Evolutionary conservation across 2,329 filamentous ascomycete genomes (phyloP).

Genomic region (Chaetomium sp.): DNA sequence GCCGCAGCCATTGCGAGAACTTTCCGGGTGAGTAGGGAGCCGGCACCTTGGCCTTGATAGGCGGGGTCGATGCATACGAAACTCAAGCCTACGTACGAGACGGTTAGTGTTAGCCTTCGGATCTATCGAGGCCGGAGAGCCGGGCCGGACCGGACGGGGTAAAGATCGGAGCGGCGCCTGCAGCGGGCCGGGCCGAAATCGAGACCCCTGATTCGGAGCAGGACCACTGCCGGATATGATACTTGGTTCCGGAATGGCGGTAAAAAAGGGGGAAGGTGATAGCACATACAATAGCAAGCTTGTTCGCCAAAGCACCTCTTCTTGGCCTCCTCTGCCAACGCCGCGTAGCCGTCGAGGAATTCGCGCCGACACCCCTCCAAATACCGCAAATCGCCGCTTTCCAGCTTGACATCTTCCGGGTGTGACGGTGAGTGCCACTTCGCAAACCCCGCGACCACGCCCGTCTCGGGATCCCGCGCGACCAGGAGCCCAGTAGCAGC

Average conservation of each 20-base stretch:
- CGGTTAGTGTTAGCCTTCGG: background rate
- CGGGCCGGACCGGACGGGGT: conserved; percentile 7
- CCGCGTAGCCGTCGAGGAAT: conserved; percentile 42
- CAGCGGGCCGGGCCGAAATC: conserved; percentile 7
- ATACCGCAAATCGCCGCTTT: conserved; percentile 29
- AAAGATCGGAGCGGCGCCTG: conserved; percentile 1
- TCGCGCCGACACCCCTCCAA: conserved; percentile 39
- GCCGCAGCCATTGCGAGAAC: conserved; percentile 41
- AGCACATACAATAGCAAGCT: conserved; percentile 44
- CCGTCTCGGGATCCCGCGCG: conserved; percentile 39
- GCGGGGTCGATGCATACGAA: conserved; percentile 46
- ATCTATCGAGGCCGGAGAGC: background rate
- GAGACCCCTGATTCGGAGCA: background rate
- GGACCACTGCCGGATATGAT: background rate
- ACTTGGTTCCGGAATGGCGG: background rate
- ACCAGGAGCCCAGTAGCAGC: conserved; percentile 40
- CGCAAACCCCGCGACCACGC: conserved; percentile 41
- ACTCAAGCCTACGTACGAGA: conserved; percentile 39
- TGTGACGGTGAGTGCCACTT: conserved; percentile 41
- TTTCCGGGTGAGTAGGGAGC: conserved; percentile 39
- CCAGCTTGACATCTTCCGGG: conserved; percentile 30
- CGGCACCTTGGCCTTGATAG: conserved; percentile 43
- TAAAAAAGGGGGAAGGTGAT: background rate
- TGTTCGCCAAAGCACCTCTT: conserved; percentile 37
- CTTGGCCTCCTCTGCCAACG: conserved; percentile 39